These are phyloP conservation scores for Alternaria sp. DNA, from an alignment of 2,329 filamentous ascomycete genomes.

Conservation along the genomic window DNA sequence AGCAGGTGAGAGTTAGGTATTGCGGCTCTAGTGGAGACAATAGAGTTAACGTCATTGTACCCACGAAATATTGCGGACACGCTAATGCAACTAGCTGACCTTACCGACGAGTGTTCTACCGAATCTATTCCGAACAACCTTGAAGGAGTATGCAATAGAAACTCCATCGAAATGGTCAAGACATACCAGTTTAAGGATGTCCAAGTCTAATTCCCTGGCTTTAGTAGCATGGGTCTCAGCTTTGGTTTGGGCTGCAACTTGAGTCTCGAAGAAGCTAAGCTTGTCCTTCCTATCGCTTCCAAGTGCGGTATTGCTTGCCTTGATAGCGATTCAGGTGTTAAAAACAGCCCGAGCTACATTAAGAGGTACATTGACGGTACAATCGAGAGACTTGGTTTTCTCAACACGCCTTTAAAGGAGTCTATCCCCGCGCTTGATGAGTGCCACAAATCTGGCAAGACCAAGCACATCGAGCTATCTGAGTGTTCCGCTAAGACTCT, in stretches of 20 bases:
- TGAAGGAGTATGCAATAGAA: neutral
- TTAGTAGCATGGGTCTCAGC: slow-evolving; percentile 64
- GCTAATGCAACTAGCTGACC: slow-evolving; percentile 4
- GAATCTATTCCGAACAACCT: neutral
- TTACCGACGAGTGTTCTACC: neutral
- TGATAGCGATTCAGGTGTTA: slow-evolving; percentile 48
- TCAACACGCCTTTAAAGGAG: slow-evolving; percentile 49
- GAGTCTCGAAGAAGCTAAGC: slow-evolving; percentile 58
- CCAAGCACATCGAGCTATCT: slow-evolving; percentile 58
- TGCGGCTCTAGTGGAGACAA: slow-evolving; percentile 1
- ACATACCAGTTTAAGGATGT: slow-evolving; percentile 32
- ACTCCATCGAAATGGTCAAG: slow-evolving; percentile 26
- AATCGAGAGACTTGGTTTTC: slow-evolving; percentile 51
- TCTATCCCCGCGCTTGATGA: slow-evolving; percentile 59
- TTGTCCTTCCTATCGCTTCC: slow-evolving; percentile 55
- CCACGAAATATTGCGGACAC: neutral
- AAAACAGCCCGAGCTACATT: slow-evolving; percentile 53
- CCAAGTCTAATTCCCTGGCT: slow-evolving; percentile 60
- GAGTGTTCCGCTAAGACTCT: slow-evolving; percentile 56
- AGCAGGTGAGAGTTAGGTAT: neutral
- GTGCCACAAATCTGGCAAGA: slow-evolving; percentile 55
- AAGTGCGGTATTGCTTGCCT: slow-evolving; percentile 44
- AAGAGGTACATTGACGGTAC: slow-evolving; percentile 52
- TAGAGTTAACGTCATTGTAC: neutral
- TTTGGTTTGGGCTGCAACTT: slow-evolving; percentile 56